Base-by-base conservation (phyloP, 345 rosid species). In the Hibiscus trionum region DNA sequence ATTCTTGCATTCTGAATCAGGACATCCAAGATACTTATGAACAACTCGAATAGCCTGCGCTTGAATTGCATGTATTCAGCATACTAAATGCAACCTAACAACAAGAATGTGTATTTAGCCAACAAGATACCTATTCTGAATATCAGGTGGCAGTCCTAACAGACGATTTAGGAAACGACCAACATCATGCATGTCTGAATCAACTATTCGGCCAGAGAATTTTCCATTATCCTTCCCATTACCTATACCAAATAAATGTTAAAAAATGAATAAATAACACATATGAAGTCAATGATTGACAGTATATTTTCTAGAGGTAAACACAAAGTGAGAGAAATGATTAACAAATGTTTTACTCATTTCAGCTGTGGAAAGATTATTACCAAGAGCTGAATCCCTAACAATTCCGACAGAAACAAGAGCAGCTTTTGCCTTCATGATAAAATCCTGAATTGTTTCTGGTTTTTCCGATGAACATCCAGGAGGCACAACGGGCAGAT, bases 171-270 rank as follows among this genome's bases (percentile, higher is more conserved):
- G 86, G 78, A 91, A 94, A 79, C 97, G 88, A 17, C 97, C 98
- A 79, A 90, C 93, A 74, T 94, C 98, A 70, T 91, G 97, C 98
- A 94, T 94, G 78, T 94, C 98, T 17, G 98, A 91, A 85, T 94
- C 98, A 83, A 91, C 82, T 74, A 94, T 94, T 69, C 98, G 97
- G 66, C 98, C 97, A n/a, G 96, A 84, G 26, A 88, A 77, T 78
- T 90, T 94, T 26, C 88, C 89, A 77, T 63, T 71, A 78, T 92
- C 97, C 80, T 90, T 93, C 66, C 95, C 98, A 72, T 85, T 91
- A 42, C 92, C 98, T 94, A 76, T 56, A 84, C 39, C 69, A 80
- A 61, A 67, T 27, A 72, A 55, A 77, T 5, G 27, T 59, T 44
- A 73, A 66, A 16, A 21, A 65, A 76, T 35, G 14, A 67, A 26